These are phyloP conservation scores for Aquilaria sinensis DNA, from an alignment of 345 rosid species.

Conservation along the genomic window DNA sequence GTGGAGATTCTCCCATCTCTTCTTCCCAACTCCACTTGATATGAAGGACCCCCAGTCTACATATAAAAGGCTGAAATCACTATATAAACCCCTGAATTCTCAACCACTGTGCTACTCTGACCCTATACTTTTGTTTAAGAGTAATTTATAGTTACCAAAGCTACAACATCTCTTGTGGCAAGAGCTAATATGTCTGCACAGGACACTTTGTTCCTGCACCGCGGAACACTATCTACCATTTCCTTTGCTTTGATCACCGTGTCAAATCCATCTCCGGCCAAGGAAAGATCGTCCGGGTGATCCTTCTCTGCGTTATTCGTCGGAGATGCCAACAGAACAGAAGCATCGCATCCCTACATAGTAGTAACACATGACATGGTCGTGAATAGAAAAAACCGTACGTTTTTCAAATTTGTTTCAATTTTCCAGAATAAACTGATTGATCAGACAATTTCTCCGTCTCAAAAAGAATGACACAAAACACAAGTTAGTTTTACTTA, in stretches of 20 bases:
- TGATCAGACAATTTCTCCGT: background rate
- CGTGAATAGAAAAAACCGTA: background rate
- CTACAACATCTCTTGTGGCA: conserved; percentile 76
- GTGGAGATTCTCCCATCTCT: conserved; percentile 70
- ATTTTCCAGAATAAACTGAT: too few relatives aligned
- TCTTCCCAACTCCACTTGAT: conserved; percentile 76
- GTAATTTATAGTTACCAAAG: conserved; percentile 29
- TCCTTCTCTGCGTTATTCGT: conserved; percentile 44
- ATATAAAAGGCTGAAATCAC: background rate
- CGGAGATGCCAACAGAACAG: conserved; percentile 31
- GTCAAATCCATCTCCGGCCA: conserved; percentile 83
- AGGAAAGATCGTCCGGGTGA: conserved; percentile 47
- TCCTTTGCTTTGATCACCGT: conserved; percentile 81
- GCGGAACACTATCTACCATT: conserved; percentile 59
- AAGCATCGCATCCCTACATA: conserved; percentile 64
- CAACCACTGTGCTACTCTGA: too few relatives aligned
- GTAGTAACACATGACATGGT: background rate
- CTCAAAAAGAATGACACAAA: too few relatives aligned
- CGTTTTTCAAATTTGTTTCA: too few relatives aligned
- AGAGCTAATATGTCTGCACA: conserved; percentile 92
- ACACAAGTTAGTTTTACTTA: conserved; percentile 6
- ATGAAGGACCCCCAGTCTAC: conserved; percentile 83
- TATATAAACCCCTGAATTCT: too few relatives aligned
- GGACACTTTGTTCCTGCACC: conserved; percentile 85
- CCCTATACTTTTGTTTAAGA: too few relatives aligned